phyloP scores from a whole-genome alignment of 345 rosid genomes.

The Dipteronia dyeriana region DNA sequence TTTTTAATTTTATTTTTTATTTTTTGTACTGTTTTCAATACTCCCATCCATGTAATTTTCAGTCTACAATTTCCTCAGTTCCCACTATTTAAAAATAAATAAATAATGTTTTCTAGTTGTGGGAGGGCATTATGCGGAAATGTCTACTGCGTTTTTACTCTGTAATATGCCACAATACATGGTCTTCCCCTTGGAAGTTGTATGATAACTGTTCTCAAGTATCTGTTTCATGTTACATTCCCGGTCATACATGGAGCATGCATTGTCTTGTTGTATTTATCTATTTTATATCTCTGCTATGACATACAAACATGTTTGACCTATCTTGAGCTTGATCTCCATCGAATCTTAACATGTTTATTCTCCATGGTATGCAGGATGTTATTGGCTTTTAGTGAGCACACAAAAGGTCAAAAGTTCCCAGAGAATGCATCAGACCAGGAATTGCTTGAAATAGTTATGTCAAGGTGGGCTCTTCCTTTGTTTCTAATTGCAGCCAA shows the following conservation, averaged over 20 bases:
- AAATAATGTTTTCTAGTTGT: background rate
- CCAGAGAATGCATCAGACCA: slow-evolving; percentile 85
- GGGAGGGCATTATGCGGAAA: background rate
- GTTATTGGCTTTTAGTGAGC: slow-evolving; percentile 86
- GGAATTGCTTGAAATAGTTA: slow-evolving; percentile 89
- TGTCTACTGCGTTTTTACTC: background rate
- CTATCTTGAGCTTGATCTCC: background rate
- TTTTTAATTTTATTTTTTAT: too few relatives aligned
- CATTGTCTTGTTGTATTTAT: background rate
- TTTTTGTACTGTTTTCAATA: too few relatives aligned
- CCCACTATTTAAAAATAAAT: background rate
- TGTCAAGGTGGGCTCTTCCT: slow-evolving; percentile 59
- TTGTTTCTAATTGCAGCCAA: slow-evolving; percentile 7
- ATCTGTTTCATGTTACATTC: slow-evolving; percentile 2
- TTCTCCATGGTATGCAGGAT: slow-evolving; percentile 58
- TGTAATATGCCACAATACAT: background rate
- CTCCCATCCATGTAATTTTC: background rate
- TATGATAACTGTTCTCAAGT: background rate
- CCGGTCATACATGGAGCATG: background rate
- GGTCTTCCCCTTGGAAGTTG: background rate
- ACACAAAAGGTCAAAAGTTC: slow-evolving; percentile 66
- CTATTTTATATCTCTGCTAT: background rate
- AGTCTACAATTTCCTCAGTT: background rate
- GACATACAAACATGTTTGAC: background rate
- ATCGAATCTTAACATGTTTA: slow-evolving; percentile 4